These are phyloP conservation scores for Singerocomus inundabilis DNA, from an alignment of 1,284 basidiomycete genomes.

Conservation along the genomic window DNA sequence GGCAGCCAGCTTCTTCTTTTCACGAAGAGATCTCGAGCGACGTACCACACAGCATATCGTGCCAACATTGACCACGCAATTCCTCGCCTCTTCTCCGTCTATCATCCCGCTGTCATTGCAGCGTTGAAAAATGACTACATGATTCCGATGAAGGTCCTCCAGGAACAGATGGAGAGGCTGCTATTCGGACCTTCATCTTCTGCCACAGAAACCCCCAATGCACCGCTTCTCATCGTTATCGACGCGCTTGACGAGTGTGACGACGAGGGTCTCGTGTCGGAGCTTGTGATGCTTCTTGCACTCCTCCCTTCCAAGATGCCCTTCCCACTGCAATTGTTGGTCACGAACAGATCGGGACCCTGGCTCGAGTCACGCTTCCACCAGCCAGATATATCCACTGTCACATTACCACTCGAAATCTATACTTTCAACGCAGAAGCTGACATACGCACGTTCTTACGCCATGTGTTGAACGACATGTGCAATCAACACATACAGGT, in stretches of 20 bases:
- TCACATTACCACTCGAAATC: too few species aligned
- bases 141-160: slow-evolving; percentile 22
- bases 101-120: slow-evolving; percentile 6
- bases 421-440: too few species aligned
- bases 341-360: too few species aligned
- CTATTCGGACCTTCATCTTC: slow-evolving; percentile 14
- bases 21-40: not conserved
- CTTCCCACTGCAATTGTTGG: slow-evolving; percentile 15
- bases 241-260: slow-evolving; percentile 27
- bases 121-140: slow-evolving; percentile 19
- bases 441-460: slow-evolving; percentile 19
- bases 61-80: slow-evolving; percentile 15
- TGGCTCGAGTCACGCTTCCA: too few species aligned
- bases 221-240: slow-evolving; percentile 14
- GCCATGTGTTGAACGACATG: slow-evolving; percentile 8
- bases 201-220: not conserved
- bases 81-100: slow-evolving; percentile 5
- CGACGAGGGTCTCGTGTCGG: slow-evolving; percentile 15
- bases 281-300: slow-evolving; percentile 17
- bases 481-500: too few species aligned
- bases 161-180: slow-evolving; percentile 21
- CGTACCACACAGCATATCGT: slow-evolving; percentile 12
- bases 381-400: too few species aligned
- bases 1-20: too few species aligned
- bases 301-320: slow-evolving; percentile 7